A percentile compares a stretch with the other conserved stretches of the same genome.
phyloP scores from a whole-genome alignment of 2,329 filamentous ascomycete species.

The Colletotrichum lindemuthianum region DNA sequence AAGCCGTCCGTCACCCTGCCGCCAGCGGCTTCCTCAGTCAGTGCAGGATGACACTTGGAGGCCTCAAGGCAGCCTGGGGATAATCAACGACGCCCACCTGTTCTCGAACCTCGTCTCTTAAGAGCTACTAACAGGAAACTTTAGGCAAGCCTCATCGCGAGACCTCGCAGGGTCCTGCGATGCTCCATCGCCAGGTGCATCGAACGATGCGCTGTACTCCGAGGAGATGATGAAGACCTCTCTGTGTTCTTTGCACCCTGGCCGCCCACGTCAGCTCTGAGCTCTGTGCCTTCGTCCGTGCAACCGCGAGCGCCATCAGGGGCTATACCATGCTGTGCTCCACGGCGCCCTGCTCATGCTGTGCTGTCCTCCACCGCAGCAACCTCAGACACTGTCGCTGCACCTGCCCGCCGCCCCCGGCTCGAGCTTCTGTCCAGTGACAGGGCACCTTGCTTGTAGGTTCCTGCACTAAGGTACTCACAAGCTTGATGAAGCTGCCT shows the following conservation, averaged over 20 bases:
- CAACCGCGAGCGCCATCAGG: conserved; percentile 12
- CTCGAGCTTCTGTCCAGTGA: neutral
- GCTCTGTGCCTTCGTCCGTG: conserved; percentile 18
- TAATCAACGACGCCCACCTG: too few relatives aligned
- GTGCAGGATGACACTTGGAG: too few relatives aligned
- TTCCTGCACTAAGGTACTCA: neutral
- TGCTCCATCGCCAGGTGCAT: too few relatives aligned
- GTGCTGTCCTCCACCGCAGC: neutral
- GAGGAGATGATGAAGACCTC: too few relatives aligned
- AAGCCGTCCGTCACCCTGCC: too few relatives aligned
- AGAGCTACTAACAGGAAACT: too few relatives aligned
- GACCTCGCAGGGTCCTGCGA: too few relatives aligned
- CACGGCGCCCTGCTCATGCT: neutral
- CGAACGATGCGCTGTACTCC: too few relatives aligned
- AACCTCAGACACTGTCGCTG: conserved; percentile 7
- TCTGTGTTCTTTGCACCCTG: conserved; percentile 1
- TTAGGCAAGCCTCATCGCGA: too few relatives aligned
- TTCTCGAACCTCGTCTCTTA: too few relatives aligned
- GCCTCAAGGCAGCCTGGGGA: too few relatives aligned
- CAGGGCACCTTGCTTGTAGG: conserved; percentile 3
- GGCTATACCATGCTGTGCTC: neutral
- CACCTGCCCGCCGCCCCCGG: conserved; percentile 2
- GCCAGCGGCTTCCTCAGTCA: too few relatives aligned
- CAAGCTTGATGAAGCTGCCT: neutral
- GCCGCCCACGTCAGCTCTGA: conserved; percentile 11